phyloP scores from a whole-genome alignment of 441 rosid genomes.

The Viola pubescens region DNA sequence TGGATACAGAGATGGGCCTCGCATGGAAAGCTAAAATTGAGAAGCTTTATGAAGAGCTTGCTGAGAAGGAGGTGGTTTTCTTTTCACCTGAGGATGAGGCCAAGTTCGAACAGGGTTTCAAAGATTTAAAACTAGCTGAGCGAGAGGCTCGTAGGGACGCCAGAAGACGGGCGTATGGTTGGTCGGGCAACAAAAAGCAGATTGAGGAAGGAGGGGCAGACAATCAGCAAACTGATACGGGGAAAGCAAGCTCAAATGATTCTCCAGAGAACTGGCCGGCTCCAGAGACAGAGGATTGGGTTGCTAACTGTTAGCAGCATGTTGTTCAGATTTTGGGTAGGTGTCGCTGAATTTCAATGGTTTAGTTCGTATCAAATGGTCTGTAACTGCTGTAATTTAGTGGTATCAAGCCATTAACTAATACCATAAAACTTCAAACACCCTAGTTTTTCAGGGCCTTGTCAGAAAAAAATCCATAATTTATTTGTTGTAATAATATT shows the following conservation, averaged over 20 bases:
- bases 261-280: not conserved
- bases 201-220: constrained; percentile 21
- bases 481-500: no score
- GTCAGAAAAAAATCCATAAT: no score
- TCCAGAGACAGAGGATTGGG: not conserved
- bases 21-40: constrained; percentile 88
- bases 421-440: no score
- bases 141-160: constrained; percentile 49
- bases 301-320: not conserved
- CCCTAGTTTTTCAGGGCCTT: no score
- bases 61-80: constrained; percentile 60
- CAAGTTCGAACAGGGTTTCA: constrained; percentile 67
- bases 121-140: constrained; percentile 60
- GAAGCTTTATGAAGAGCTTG: constrained; percentile 78
- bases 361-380: no score
- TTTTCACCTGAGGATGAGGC: constrained; percentile 71
- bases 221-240: not conserved
- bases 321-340: no score
- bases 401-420: no score
- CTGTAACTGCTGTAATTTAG: no score
- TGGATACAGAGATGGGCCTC: constrained; percentile 90
- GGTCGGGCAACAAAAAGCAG: constrained; percentile 30
- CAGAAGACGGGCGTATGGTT: constrained; percentile 47
- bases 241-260: not conserved
- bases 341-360: no score